Conservation (phyloP, 345 rosid species). For the Gossypium australe region DNA sequence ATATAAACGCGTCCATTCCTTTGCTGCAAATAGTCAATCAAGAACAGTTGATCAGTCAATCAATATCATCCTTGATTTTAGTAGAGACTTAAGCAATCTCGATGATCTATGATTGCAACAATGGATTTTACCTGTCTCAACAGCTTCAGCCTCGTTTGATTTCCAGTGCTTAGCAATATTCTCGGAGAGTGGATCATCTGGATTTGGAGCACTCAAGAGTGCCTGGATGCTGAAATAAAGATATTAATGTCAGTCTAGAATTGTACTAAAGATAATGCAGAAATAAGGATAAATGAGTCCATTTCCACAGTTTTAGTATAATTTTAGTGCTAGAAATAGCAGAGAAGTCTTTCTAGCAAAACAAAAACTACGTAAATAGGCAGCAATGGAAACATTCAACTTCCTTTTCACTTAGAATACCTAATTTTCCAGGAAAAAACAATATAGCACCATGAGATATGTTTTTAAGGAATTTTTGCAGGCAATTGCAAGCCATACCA, state of each 20-base stretch:
- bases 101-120: neutral
- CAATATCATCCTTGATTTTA: neutral
- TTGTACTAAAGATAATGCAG: neutral
- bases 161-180: conserved; percentile 99
- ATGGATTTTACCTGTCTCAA: conserved; percentile 71
- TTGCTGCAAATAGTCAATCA: conserved; percentile 50
- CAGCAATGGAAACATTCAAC: neutral
- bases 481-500: neutral
- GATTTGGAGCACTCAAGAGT: conserved; percentile 95
- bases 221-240: conserved; percentile 72
- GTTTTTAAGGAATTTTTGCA: neutral
- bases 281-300: neutral
- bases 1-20: conserved; percentile 95
- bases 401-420: neutral
- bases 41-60: neutral
- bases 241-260: neutral
- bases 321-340: neutral
- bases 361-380: neutral
- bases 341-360: too few relatives aligned
- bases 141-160: conserved; percentile 89
- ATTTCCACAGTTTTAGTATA: neutral
- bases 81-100: neutral
- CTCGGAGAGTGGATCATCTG: conserved; percentile 97
- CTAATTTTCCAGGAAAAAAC: neutral
- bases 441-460: neutral